phyloP scores from a whole-genome alignment of 768 basidiomycete species.

The Amanita pallidorosea region DNA sequence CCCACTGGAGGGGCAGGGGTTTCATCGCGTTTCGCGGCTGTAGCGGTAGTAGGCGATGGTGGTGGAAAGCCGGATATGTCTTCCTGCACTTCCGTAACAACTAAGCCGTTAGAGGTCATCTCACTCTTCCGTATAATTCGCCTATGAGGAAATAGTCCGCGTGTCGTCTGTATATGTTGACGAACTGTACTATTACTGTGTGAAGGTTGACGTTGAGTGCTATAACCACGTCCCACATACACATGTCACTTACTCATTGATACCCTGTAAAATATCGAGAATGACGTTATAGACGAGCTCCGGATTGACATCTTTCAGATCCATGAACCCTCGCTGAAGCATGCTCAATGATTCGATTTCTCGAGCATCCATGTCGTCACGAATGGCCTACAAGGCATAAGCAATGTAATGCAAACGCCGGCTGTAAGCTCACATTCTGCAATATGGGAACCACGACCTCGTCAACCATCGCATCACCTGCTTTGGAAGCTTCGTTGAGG shows the following conservation, averaged over 20 bases:
- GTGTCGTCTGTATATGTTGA: slow-evolving; percentile 75
- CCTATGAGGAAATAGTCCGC: slow-evolving; percentile 71
- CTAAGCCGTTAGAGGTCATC: slow-evolving; percentile 75
- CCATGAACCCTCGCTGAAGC: slow-evolving; percentile 82
- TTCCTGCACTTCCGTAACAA: slow-evolving; percentile 77
- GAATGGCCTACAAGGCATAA: slow-evolving; percentile 40
- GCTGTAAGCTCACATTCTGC: slow-evolving; percentile 42
- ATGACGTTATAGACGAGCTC: slow-evolving; percentile 81
- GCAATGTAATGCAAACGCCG: slow-evolving; percentile 6
- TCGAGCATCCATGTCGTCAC: slow-evolving; percentile 78
- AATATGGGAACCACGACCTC: slow-evolving; percentile 79
- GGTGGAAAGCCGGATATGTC: slow-evolving; percentile 43
- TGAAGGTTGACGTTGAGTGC: slow-evolving; percentile 5
- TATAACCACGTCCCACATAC: neutral
- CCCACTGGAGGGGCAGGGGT: slow-evolving; percentile 28
- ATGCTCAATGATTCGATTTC: slow-evolving; percentile 86
- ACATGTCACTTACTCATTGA: slow-evolving; percentile 67
- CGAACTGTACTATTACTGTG: slow-evolving; percentile 70
- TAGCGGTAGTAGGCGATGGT: slow-evolving; percentile 11
- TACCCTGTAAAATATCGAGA: slow-evolving; percentile 80
- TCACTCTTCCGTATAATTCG: slow-evolving; percentile 72
- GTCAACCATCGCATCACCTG: slow-evolving; percentile 63
- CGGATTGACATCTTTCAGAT: slow-evolving; percentile 75
- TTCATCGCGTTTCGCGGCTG: slow-evolving; percentile 22
- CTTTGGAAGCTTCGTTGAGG: slow-evolving; percentile 48